Percentiles rank a stretch among this genome's conserved stretches.
Conservation (phyloP, 129 eudicot genomes). For the Flaveria bidentis region DNA sequence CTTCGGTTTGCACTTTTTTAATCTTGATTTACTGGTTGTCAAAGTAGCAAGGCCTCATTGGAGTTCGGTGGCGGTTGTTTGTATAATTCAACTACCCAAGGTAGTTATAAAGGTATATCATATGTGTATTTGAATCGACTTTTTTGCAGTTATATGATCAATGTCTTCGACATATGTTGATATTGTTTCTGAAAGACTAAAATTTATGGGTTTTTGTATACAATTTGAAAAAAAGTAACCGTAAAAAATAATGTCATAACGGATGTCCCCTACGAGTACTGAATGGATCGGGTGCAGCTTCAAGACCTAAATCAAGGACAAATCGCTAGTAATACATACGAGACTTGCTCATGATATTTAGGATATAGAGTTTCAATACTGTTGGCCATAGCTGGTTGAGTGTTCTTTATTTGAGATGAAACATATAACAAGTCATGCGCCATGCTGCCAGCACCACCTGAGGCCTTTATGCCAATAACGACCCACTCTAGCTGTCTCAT, state of each 20-base stretch:
- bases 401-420: not conserved
- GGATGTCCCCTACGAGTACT: too few species aligned
- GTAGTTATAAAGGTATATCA: constrained; percentile 31
- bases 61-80: constrained; percentile 24
- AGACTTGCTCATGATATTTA: not conserved
- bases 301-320: not conserved
- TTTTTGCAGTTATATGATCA: constrained; percentile 28
- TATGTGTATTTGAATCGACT: constrained; percentile 30
- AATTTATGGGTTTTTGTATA: not conserved
- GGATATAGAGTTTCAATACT: not conserved
- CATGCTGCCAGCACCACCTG: too few species aligned
- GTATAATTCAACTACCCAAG: constrained; percentile 18
- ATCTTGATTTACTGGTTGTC: constrained; percentile 93
- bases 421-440: too few species aligned
- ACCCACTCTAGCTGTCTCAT: too few species aligned
- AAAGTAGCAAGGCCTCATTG: constrained; percentile 44
- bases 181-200: not conserved
- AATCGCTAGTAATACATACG: not conserved
- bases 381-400: not conserved
- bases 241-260: not conserved
- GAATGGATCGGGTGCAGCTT: too few species aligned
- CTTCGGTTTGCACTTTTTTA: constrained; percentile 90
- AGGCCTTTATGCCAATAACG: too few species aligned
- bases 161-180: constrained; percentile 16
- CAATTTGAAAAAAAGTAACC: not conserved